Evolutionary conservation across 202 grass and related monocot species (phyloP).

Genomic region (Setaria viridis): DNA sequence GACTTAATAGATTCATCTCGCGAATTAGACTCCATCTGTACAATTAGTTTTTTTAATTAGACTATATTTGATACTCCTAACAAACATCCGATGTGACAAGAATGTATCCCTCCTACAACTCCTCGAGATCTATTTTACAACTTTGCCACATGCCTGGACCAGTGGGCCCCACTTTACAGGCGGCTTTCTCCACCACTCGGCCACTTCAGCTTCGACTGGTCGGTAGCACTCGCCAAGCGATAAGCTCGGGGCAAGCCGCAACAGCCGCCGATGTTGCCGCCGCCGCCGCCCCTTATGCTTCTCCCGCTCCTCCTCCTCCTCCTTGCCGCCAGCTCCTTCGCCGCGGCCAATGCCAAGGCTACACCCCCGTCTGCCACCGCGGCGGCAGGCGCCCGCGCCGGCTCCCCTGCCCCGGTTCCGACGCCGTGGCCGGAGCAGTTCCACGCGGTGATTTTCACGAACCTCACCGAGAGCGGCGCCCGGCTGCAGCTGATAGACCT

Average conservation of each 20-base stretch:
- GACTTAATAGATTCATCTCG: too few species aligned
- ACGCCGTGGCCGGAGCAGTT: slow-evolving; percentile 80
- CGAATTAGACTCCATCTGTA: too few species aligned
- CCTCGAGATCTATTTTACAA: too few species aligned
- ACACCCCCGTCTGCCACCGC: not conserved
- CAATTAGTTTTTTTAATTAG: too few species aligned
- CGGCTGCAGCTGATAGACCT: slow-evolving; percentile 69
- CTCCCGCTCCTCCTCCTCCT: slow-evolving; percentile 1
- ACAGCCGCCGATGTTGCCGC: slow-evolving; percentile 2
- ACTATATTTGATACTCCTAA: too few species aligned
- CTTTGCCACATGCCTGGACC: too few species aligned
- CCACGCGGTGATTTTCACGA: slow-evolving; percentile 79
- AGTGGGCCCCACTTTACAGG: too few species aligned
- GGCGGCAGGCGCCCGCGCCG: not conserved
- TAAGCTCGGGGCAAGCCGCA: slow-evolving; percentile 35
- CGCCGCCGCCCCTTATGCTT: not conserved
- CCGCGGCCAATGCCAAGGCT: not conserved
- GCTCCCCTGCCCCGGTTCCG: not conserved
- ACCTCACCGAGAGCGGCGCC: slow-evolving; percentile 57
- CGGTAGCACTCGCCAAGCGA: not conserved
- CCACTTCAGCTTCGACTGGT: not conserved
- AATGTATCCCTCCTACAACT: too few species aligned
- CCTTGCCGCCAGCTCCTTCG: not conserved
- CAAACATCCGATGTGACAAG: too few species aligned
- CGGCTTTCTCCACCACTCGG: not conserved